Conservation (phyloP, 768 basidiomycete genomes). For the Lentinula lateritia region DNA sequence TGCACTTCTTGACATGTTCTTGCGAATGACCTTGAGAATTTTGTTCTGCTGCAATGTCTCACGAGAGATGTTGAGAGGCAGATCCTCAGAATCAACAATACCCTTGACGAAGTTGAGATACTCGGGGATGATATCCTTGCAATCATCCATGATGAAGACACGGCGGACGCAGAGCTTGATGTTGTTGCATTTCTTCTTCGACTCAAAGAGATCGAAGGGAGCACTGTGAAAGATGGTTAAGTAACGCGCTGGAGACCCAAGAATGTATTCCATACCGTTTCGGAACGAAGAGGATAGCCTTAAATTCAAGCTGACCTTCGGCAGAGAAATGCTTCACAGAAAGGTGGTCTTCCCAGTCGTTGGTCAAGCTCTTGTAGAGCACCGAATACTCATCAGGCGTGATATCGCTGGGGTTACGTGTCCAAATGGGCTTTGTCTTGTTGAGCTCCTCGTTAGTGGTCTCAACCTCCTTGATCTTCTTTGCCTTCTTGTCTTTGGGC, state of each 20-base stretch:
- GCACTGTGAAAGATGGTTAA: constrained; percentile 46
- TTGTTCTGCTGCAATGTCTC: constrained; percentile 99
- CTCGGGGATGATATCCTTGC: constrained; percentile 98
- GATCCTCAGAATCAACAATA: constrained; percentile 99
- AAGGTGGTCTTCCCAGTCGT: constrained; percentile 99
- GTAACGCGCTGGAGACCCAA: not conserved
- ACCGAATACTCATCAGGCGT: constrained; percentile 86
- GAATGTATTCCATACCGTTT: constrained; percentile 62
- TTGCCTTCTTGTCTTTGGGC: constrained; percentile 87
- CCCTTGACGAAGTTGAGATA: constrained; percentile 99
- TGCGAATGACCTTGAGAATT: constrained; percentile 99
- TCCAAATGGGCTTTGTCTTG: constrained; percentile 99
- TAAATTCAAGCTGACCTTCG: constrained; percentile 99
- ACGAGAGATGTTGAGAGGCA: constrained; percentile 99
- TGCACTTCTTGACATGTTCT: constrained; percentile 97
- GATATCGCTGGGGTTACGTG: constrained; percentile 94
- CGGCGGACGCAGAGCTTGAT: constrained; percentile 99
- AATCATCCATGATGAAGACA: constrained; percentile 99
- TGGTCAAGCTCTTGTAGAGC: constrained; percentile 99
- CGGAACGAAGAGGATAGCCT: constrained; percentile 96
- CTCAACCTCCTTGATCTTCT: constrained; percentile 88
- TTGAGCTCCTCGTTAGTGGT: constrained; percentile 96
- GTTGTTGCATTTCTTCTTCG: constrained; percentile 99
- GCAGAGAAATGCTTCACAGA: constrained; percentile 99
- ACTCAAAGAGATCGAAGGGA: constrained; percentile 99